A percentile compares a stretch with the other conserved stretches of the same genome.
phyloP scores from a whole-genome alignment of 2,329 filamentous ascomycete genomes.

The Calonectria multiphialidica region DNA sequence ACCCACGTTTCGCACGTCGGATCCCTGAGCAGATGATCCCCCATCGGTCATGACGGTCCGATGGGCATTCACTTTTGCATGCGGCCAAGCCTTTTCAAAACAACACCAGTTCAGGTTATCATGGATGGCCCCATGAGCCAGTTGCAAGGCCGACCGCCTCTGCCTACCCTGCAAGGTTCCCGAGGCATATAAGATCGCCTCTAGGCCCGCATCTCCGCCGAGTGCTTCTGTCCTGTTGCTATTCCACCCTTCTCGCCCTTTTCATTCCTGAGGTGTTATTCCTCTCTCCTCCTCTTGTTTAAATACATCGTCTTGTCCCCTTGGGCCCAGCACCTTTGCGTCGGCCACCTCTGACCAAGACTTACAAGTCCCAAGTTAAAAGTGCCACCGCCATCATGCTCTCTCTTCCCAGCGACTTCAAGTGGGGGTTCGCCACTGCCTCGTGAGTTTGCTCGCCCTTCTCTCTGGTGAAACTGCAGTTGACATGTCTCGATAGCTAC shows the following conservation, averaged over 20 bases:
- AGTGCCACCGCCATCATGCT: constrained; percentile 48
- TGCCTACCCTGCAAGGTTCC: constrained; percentile 26
- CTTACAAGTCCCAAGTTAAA: constrained; percentile 9
- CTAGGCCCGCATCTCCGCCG: constrained; percentile 30
- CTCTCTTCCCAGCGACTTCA: constrained; percentile 76
- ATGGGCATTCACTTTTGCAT: constrained; percentile 35
- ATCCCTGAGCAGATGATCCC: constrained; percentile 41
- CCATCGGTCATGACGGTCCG: constrained; percentile 67
- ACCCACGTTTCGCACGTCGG: constrained; percentile 33
- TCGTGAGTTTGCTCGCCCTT: constrained; percentile 62
- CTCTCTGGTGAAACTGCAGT: constrained; percentile 28
- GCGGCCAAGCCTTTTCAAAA: constrained; percentile 32
- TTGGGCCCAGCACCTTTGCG: neutral
- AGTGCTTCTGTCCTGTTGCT: constrained; percentile 1
- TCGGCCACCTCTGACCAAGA: neutral
- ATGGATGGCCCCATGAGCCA: constrained; percentile 24
- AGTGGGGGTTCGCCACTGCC: constrained; percentile 86
- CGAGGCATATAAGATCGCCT: constrained; percentile 42
- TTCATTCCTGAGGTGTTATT: neutral
- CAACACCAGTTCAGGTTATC: constrained; percentile 28
- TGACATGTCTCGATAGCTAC: constrained; percentile 69
- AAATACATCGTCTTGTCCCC: neutral
- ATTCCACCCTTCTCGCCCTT: neutral
- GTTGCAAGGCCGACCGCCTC: constrained; percentile 11
- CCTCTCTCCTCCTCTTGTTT: neutral